phyloP scores from a whole-genome alignment of 352 stramenopile genomes.

The Elongisporangium senticosum region DNA sequence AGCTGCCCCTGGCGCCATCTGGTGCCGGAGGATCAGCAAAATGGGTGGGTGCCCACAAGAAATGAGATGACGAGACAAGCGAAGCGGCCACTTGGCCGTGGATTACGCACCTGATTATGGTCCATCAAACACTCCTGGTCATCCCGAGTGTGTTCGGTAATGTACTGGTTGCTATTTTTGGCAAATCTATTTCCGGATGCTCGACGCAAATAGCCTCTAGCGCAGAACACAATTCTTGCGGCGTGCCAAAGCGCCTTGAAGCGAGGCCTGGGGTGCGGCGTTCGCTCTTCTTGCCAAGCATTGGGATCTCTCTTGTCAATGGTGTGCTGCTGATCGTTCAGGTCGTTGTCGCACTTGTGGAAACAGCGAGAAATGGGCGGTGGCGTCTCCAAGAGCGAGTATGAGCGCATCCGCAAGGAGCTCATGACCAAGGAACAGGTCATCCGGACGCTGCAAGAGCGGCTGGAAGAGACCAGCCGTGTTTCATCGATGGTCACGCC shows the following conservation, averaged over 20 bases:
- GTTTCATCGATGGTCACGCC: conserved; percentile 10
- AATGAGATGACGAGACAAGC: too few relatives aligned
- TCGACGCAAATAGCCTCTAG: too few relatives aligned
- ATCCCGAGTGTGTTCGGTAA: too few relatives aligned
- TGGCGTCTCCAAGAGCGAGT: conserved; percentile 68
- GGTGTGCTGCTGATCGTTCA: background rate
- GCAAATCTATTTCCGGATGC: too few relatives aligned
- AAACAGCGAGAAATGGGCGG: conserved; percentile 41
- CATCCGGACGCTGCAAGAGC: conserved; percentile 55
- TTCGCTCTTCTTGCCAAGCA: background rate
- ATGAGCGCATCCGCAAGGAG: conserved; percentile 67
- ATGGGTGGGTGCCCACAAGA: too few relatives aligned
- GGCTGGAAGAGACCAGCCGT: conserved; percentile 26
- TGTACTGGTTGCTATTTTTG: too few relatives aligned
- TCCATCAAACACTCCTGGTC: too few relatives aligned
- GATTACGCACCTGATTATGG: too few relatives aligned
- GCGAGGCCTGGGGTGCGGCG: background rate
- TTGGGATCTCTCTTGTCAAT: background rate
- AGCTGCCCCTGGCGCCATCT: too few relatives aligned
- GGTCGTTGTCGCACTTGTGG: background rate
- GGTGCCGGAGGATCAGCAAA: too few relatives aligned
- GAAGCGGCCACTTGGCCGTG: too few relatives aligned
- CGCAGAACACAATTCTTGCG: too few relatives aligned
- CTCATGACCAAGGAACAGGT: conserved; percentile 65
- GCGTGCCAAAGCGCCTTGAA: background rate